Percentiles rank a stretch among this genome's conserved stretches.
Evolutionary conservation across 2,329 filamentous ascomycete genomes (phyloP).

Genomic region (Colletotrichum eremochloae): DNA sequence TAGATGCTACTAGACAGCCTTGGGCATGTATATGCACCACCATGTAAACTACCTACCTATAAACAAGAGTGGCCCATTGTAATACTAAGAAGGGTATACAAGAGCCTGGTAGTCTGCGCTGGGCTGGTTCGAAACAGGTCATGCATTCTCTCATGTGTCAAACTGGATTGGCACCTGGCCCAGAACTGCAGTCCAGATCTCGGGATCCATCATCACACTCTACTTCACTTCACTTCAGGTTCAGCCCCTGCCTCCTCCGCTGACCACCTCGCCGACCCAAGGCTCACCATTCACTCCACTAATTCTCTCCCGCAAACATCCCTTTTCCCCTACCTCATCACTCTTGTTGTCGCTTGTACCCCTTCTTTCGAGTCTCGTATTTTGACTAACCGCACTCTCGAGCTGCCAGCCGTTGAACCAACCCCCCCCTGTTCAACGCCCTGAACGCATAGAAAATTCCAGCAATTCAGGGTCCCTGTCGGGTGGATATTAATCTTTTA

Average conservation of each 20-base stretch:
- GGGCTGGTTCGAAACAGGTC: neutral
- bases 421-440: slow-evolving; percentile 8
- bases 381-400: slow-evolving; percentile 25
- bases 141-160: too few relatives aligned
- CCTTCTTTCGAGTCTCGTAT: slow-evolving; percentile 25
- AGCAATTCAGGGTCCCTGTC: slow-evolving; percentile 33
- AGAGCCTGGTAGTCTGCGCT: neutral
- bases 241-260: neutral
- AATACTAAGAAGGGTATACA: slow-evolving; percentile 9
- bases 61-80: neutral
- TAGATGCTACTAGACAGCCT: neutral
- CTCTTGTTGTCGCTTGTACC: neutral
- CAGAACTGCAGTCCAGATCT: slow-evolving; percentile 14
- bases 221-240: slow-evolving; percentile 1
- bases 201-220: slow-evolving; percentile 1
- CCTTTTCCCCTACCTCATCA: neutral
- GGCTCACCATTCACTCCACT: neutral
- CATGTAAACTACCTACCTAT: neutral
- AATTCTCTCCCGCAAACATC: neutral
- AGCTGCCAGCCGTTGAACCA: slow-evolving; percentile 15
- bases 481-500: slow-evolving; percentile 33
- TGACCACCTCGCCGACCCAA: neutral
- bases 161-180: slow-evolving; percentile 1
- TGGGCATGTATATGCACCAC: neutral
- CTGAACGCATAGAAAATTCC: slow-evolving; percentile 30